Percentiles rank a stretch among this genome's conserved stretches.
phyloP scores from a whole-genome alignment of 2,329 filamentous ascomycete genomes.

The Pseudocercospora cruenta region DNA sequence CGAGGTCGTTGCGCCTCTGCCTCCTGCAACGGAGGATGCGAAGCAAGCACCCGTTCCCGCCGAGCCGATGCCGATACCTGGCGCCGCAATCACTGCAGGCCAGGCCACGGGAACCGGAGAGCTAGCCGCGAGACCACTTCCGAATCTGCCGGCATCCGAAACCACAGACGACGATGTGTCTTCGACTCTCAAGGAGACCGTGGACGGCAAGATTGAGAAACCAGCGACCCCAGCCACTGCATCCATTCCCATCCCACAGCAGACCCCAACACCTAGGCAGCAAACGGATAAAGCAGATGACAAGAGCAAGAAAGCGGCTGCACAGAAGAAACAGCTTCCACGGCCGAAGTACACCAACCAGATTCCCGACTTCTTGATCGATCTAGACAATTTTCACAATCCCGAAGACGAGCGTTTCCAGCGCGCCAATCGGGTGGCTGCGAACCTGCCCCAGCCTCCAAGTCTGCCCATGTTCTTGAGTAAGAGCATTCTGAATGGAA shows the following conservation, averaged over 20 bases:
- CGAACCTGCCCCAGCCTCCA: constrained; percentile 81
- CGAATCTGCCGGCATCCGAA: constrained; percentile 29
- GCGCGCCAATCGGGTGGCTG: constrained; percentile 73
- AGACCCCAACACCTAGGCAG: constrained; percentile 10
- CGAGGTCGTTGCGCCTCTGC: constrained; percentile 63
- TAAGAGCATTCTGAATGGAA: constrained; percentile 92
- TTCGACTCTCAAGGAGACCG: constrained; percentile 26
- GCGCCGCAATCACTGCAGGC: constrained; percentile 31
- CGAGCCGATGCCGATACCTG: constrained; percentile 38
- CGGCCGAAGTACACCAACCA: constrained; percentile 68
- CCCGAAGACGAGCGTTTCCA: constrained; percentile 75
- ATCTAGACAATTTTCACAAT: constrained; percentile 67
- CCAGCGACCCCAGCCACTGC: constrained; percentile 14
- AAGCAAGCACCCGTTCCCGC: constrained; percentile 35
- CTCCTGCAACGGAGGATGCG: constrained; percentile 22
- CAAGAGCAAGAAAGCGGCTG: constrained; percentile 23
- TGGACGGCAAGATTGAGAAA: constrained; percentile 23
- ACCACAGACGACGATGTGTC: constrained; percentile 25
- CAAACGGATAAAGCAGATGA: constrained; percentile 17
- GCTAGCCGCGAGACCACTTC: constrained; percentile 60
- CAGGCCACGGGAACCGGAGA: constrained; percentile 29
- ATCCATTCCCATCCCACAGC: constrained; percentile 16
- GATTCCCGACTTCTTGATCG: constrained; percentile 82
- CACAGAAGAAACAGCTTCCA: constrained; percentile 41
- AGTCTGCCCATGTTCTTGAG: constrained; percentile 86